A percentile compares a stretch with the other conserved stretches of the same genome.
phyloP scores from a whole-genome alignment of 805 yeast genomes.

The Candida adriatica region DNA sequence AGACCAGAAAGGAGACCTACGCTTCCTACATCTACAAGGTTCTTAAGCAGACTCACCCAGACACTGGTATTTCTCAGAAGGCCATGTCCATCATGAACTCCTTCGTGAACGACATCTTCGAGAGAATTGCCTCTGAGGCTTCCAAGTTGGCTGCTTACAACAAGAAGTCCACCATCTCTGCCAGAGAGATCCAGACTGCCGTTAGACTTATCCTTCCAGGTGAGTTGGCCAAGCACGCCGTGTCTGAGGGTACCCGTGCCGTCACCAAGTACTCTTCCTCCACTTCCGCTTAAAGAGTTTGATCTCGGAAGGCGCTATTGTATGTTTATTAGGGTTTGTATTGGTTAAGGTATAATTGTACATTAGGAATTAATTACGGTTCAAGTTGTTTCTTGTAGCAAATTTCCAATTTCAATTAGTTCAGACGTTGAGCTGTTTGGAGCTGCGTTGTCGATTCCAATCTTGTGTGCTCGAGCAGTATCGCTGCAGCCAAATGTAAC shows the following conservation, averaged over 20 bases:
- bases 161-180: conserved; percentile 96
- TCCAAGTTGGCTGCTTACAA: conserved; percentile 98
- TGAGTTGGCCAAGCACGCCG: conserved; percentile 98
- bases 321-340: conserved; percentile 24
- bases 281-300: conserved; percentile 38
- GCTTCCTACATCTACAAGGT: conserved; percentile 98
- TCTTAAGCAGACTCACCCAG: conserved; percentile 98
- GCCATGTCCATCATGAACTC: conserved; percentile 99
- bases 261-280: conserved; percentile 91
- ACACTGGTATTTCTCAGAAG: conserved; percentile 97
- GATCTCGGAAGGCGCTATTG: conserved; percentile 5
- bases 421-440: background rate
- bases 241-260: conserved; percentile 98
- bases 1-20: conserved; percentile 97
- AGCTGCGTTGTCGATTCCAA: background rate
- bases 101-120: conserved; percentile 95
- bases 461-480: too few relatives aligned
- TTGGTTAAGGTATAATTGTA: conserved; percentile 25
- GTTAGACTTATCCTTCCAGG: conserved; percentile 98
- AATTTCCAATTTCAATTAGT: too few relatives aligned
- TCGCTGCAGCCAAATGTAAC: too few relatives aligned
- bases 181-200: conserved; percentile 98
- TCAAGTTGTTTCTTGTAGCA: conserved; percentile 7
- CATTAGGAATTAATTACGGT: conserved; percentile 26
- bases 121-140: conserved; percentile 97